Evolutionary conservation across 1,139 yeast species (phyloP).

Genomic region (Geotrichum macrosporum): DNA sequence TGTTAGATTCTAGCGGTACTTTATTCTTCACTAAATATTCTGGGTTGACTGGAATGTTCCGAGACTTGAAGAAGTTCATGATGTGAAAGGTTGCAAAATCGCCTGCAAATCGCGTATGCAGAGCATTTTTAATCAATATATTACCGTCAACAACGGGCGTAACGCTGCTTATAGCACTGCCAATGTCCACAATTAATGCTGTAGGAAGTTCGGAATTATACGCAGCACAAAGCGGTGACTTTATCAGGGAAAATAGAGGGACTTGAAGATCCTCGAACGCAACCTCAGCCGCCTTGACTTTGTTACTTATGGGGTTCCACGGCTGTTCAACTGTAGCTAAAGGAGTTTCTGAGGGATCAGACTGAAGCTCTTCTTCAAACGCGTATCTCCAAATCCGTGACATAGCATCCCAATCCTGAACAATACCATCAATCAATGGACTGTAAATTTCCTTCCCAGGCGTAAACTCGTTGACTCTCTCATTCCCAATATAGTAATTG

Average conservation of each 20-base stretch:
- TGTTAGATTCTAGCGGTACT: slow-evolving; percentile 37
- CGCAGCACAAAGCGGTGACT: slow-evolving; percentile 84
- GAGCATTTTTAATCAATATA: slow-evolving; percentile 35
- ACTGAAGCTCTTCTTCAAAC: slow-evolving; percentile 43
- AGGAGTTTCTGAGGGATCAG: slow-evolving; percentile 69
- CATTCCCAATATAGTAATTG: slow-evolving; percentile 35
- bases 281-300: slow-evolving; percentile 68
- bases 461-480: slow-evolving; percentile 34
- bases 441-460: slow-evolving; percentile 39
- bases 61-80: slow-evolving; percentile 32
- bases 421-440: slow-evolving; percentile 42
- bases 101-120: slow-evolving; percentile 41
- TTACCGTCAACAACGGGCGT: slow-evolving; percentile 91
- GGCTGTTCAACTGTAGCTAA: slow-evolving; percentile 75
- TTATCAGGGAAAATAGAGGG: slow-evolving; percentile 81
- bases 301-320: slow-evolving; percentile 72
- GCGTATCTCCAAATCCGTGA: slow-evolving; percentile 39
- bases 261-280: slow-evolving; percentile 71
- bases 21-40: slow-evolving; percentile 35
- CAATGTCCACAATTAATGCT: slow-evolving; percentile 39
- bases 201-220: slow-evolving; percentile 38
- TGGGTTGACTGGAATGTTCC: slow-evolving; percentile 34
- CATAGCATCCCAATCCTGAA: slow-evolving; percentile 47
- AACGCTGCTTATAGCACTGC: slow-evolving; percentile 50
- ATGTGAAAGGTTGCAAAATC: slow-evolving; percentile 42